phyloP scores from a whole-genome alignment of 2,329 filamentous ascomycete genomes.

The Alternaria arborescens region DNA sequence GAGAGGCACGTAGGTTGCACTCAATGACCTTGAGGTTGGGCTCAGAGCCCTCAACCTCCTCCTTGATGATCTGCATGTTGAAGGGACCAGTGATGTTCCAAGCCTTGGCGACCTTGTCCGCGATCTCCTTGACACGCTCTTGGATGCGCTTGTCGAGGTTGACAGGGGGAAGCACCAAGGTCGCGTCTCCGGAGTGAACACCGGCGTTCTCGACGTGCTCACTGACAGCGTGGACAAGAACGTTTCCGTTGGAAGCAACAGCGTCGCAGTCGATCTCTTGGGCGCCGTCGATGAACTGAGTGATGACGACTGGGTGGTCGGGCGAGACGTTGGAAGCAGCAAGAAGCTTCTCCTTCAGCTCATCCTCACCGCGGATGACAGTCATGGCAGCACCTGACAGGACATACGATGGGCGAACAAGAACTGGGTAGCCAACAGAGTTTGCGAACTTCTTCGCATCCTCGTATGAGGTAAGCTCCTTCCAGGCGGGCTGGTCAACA shows the following conservation, averaged over 20 bases:
- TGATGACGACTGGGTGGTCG: slow-evolving; percentile 97
- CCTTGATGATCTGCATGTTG: slow-evolving; percentile 99
- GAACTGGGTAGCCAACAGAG: slow-evolving; percentile 88
- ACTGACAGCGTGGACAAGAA: slow-evolving; percentile 89
- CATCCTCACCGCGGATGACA: slow-evolving; percentile 85
- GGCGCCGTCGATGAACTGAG: slow-evolving; percentile 96
- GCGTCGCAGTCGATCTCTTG: slow-evolving; percentile 97
- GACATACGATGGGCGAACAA: slow-evolving; percentile 94
- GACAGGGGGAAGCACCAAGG: slow-evolving; percentile 86
- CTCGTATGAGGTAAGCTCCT: slow-evolving; percentile 88
- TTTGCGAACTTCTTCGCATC: slow-evolving; percentile 89
- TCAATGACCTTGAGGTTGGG: slow-evolving; percentile 93
- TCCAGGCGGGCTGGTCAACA: slow-evolving; percentile 97
- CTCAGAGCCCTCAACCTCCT: slow-evolving; percentile 76
- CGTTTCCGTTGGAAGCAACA: slow-evolving; percentile 84
- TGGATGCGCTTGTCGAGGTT: slow-evolving; percentile 80
- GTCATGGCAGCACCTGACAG: slow-evolving; percentile 99
- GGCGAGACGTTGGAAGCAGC: slow-evolving; percentile 91
- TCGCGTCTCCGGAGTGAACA: slow-evolving; percentile 97
- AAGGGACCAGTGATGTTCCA: slow-evolving; percentile 98
- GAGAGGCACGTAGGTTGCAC: slow-evolving; percentile 96
- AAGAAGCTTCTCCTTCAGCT: slow-evolving; percentile 93
- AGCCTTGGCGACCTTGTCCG: slow-evolving; percentile 93
- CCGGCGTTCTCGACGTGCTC: slow-evolving; percentile 97
- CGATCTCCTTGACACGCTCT: slow-evolving; percentile 92